These are phyloP conservation scores for Tuber indicum DNA, from an alignment of 495 filamentous ascomycete genomes.

Conservation along the genomic window DNA sequence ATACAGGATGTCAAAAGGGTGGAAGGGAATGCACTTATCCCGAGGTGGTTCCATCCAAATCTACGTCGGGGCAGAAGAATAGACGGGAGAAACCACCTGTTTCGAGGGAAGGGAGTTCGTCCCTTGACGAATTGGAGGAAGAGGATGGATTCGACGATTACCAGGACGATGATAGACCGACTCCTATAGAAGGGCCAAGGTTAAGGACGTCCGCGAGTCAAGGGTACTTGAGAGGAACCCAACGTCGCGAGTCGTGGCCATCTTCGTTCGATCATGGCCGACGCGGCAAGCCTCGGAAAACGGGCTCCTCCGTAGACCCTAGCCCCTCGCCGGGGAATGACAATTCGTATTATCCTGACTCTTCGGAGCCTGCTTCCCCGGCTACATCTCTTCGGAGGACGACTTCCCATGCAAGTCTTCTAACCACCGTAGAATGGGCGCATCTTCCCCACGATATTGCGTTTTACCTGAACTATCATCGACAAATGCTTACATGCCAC, in stretches of 20 bases:
- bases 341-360: constrained; percentile 33
- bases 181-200: constrained; percentile 27
- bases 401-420: constrained; percentile 31
- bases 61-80: constrained; percentile 27
- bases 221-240: constrained; percentile 29
- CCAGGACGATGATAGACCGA: constrained; percentile 31
- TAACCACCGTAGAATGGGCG: constrained; percentile 38
- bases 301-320: constrained; percentile 36
- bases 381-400: constrained; percentile 23
- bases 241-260: constrained; percentile 38
- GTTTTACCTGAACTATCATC: constrained; percentile 73
- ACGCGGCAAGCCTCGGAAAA: constrained; percentile 34
- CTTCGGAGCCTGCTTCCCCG: constrained; percentile 36
- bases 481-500: constrained; percentile 63
- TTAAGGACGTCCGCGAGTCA: constrained; percentile 33
- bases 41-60: constrained; percentile 38
- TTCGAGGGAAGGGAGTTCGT: constrained; percentile 42
- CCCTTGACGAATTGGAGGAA: constrained; percentile 41
- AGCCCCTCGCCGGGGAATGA: constrained; percentile 37
- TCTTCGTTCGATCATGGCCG: constrained; percentile 29
- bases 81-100: constrained; percentile 32
- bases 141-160: constrained; percentile 42
- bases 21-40: constrained; percentile 42
- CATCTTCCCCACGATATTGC: constrained; percentile 56
- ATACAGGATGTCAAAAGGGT: constrained; percentile 42